Evolutionary conservation across 139 green algal species (phyloP).

Genomic region (Chlorella sp.): DNA sequence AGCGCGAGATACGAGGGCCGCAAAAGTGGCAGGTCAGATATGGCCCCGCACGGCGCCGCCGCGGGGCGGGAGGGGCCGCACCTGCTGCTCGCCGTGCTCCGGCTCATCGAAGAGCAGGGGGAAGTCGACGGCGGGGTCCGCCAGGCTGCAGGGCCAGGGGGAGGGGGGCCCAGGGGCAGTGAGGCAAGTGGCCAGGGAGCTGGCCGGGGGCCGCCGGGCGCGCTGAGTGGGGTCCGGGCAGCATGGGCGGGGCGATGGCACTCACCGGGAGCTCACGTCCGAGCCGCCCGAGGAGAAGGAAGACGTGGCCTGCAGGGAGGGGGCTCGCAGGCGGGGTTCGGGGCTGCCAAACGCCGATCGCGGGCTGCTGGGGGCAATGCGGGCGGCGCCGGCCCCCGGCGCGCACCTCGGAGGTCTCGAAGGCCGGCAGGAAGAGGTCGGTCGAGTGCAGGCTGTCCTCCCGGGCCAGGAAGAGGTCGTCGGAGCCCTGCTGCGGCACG

Average conservation of each 20-base stretch:
- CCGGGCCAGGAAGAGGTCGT: neutral
- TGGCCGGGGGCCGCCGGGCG: too few relatives aligned
- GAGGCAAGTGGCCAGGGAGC: too few relatives aligned
- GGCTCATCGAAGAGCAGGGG: neutral
- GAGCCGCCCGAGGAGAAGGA: conserved; percentile 14
- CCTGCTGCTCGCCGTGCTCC: neutral
- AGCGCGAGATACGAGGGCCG: too few relatives aligned
- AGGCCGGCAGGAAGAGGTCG: conserved; percentile 20
- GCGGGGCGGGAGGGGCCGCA: neutral
- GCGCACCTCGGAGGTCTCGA: conserved; percentile 8
- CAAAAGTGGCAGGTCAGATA: too few relatives aligned
- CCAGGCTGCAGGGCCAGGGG: neutral
- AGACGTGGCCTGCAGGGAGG: neutral
- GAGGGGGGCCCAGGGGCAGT: neutral
- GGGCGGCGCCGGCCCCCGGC: neutral
- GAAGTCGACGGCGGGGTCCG: neutral
- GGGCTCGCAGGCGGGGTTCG: too few relatives aligned
- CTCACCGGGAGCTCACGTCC: conserved; percentile 11
- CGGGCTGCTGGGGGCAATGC: neutral
- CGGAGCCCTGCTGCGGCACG: neutral
- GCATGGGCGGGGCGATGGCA: neutral
- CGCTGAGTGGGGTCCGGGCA: neutral
- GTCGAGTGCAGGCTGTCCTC: conserved; percentile 13
- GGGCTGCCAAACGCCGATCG: neutral
- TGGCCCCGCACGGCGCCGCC: neutral